Evolutionary conservation across 1,139 yeast species (phyloP).

Genomic region (Pichia sp.): DNA sequence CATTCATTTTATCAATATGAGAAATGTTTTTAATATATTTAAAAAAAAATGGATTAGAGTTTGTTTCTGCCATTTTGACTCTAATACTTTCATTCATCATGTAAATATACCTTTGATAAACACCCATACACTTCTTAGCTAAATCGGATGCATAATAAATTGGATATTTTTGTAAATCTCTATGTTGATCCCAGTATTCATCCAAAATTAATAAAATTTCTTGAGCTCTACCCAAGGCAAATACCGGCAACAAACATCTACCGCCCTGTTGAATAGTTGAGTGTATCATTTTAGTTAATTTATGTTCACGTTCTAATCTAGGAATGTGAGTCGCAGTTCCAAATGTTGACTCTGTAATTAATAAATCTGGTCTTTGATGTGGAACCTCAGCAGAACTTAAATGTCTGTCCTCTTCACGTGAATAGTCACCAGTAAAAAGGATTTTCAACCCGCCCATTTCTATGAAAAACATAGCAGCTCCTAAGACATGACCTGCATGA

Average conservation of each 20-base stretch:
- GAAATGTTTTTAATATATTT: conserved; percentile 77
- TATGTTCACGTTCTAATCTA: conserved; percentile 72
- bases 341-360: conserved; percentile 92
- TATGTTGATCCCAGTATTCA: conserved; percentile 86
- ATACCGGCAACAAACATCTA: conserved; percentile 85
- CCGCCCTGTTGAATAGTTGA: conserved; percentile 87
- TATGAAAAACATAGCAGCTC: conserved; percentile 95
- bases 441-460: conserved; percentile 91
- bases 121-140: conserved; percentile 96
- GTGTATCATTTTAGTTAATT: conserved; percentile 77
- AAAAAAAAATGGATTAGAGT: conserved; percentile 83
- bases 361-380: conserved; percentile 76
- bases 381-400: conserved; percentile 95
- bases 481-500: conserved; percentile 98
- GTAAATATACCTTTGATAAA: conserved; percentile 90
- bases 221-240: conserved; percentile 96
- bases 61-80: conserved; percentile 67
- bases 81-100: conserved; percentile 95
- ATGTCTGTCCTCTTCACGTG: conserved; percentile 93
- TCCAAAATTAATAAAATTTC: conserved; percentile 83
- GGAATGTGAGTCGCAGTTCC: conserved; percentile 98
- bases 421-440: conserved; percentile 92
- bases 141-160: conserved; percentile 88
- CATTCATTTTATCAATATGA: conserved; percentile 79
- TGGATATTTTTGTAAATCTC: conserved; percentile 75